These are phyloP conservation scores for Viridothelium virens DNA, from an alignment of 495 filamentous ascomycete genomes.

Conservation along the genomic window DNA sequence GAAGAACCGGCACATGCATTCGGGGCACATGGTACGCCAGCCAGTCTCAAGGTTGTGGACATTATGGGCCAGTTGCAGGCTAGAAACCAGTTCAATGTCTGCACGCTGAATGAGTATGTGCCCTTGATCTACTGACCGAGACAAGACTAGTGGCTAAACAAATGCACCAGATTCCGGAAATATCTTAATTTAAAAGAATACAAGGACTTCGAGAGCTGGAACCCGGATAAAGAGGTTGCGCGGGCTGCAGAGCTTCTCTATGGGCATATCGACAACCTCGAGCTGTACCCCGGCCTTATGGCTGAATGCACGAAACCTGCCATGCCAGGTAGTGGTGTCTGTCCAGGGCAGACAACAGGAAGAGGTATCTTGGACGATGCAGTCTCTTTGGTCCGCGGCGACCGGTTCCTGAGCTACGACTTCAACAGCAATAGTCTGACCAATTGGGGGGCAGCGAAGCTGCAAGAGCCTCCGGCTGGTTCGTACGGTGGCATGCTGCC, in stretches of 20 bases:
- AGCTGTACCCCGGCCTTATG: constrained; percentile 31
- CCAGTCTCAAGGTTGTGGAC: constrained; percentile 29
- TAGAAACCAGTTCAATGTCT: constrained; percentile 29
- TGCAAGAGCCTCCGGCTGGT: constrained; percentile 23
- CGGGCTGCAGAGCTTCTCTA: constrained; percentile 30
- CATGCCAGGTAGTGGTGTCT: constrained; percentile 31
- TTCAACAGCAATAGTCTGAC: constrained; percentile 32
- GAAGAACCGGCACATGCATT: constrained; percentile 45
- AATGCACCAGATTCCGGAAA: constrained; percentile 24
- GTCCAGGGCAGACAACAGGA: constrained; percentile 32
- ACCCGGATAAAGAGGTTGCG: constrained; percentile 26
- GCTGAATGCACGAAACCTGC: constrained; percentile 31
- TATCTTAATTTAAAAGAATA: constrained; percentile 31
- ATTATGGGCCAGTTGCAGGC: constrained; percentile 31
- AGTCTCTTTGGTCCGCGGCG: constrained; percentile 29
- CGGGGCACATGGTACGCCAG: constrained; percentile 30
- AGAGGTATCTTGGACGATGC: constrained; percentile 32
- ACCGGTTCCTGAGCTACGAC: constrained; percentile 31
- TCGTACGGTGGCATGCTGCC: constrained; percentile 34
- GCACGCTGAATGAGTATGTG: constrained; percentile 31
- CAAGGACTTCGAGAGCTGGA: constrained; percentile 28
- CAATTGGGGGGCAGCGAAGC: constrained; percentile 32
- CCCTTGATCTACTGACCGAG: neutral
- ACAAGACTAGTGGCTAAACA: neutral
- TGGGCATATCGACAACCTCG: constrained; percentile 30